Evolutionary conservation across 2,329 filamentous ascomycete species (phyloP).

Genomic region (Neoarthrinium moseri): DNA sequence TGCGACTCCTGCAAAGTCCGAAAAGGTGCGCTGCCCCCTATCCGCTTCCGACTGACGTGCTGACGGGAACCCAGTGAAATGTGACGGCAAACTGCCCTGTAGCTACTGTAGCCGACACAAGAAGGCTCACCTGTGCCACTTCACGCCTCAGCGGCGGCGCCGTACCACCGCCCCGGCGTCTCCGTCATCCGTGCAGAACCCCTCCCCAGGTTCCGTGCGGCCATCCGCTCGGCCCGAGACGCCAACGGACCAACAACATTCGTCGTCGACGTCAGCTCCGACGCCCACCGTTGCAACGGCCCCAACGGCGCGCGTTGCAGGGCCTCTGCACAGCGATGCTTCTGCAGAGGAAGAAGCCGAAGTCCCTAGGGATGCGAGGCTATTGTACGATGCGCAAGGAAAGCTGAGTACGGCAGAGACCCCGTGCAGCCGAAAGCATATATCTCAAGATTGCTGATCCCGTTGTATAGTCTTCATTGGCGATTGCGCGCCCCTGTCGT

Average conservation of each 20-base stretch:
- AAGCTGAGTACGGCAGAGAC: slow-evolving; percentile 45
- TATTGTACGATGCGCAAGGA: slow-evolving; percentile 51
- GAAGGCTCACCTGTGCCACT: slow-evolving; percentile 43
- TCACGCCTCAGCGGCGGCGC: slow-evolving; percentile 43
- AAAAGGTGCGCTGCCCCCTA: slow-evolving; percentile 32
- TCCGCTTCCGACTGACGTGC: neutral
- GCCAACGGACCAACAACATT: neutral
- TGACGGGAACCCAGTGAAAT: slow-evolving; percentile 41
- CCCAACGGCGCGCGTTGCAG: slow-evolving; percentile 9
- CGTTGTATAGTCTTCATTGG: slow-evolving; percentile 45
- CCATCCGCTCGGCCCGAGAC: slow-evolving; percentile 7
- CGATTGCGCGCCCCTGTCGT: slow-evolving; percentile 54
- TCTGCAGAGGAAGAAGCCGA: slow-evolving; percentile 51
- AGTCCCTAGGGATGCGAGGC: slow-evolving; percentile 51
- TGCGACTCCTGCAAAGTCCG: slow-evolving; percentile 54
- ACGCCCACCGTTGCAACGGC: neutral
- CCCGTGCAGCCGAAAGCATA: too few relatives aligned
- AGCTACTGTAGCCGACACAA: slow-evolving; percentile 46
- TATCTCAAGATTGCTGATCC: neutral
- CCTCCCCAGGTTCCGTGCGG: slow-evolving; percentile 7
- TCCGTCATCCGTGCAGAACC: slow-evolving; percentile 6
- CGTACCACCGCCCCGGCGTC: slow-evolving; percentile 22
- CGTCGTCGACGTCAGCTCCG: neutral
- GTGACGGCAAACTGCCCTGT: slow-evolving; percentile 53
- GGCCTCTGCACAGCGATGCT: slow-evolving; percentile 19